Base-by-base conservation (phyloP, 805 yeast genomes). In the Yarrowia bubula region DNA sequence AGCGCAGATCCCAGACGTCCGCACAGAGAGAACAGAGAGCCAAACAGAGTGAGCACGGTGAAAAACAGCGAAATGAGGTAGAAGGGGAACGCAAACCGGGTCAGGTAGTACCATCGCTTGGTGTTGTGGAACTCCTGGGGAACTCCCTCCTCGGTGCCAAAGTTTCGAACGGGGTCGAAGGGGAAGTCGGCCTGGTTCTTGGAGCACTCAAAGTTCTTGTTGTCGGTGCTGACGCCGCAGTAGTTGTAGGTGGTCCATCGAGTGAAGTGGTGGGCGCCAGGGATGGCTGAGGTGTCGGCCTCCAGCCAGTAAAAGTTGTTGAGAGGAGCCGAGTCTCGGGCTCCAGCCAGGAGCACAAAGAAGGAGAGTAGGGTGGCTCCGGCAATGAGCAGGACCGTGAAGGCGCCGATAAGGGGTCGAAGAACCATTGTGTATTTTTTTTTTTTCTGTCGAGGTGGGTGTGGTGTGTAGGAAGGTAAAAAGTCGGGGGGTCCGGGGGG, bases 231-330 rank as follows among this genome's bases (percentile, higher is more conserved):
- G 33, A 80, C 81, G 68, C 82, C 80, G 71, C 86, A 83, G 60
- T 81, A 80, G 68, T 87, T 86, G 83, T 93, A 92, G 75, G 84
- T 84, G 10, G 92, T 88, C 97, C 97, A 92, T 71, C 92, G 85
- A 2, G 90, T 79, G 14, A 75, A 73, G 77, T 65, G 76, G 74
- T 69, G 80, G 14, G 77, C 75, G 47, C 76, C 73, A 17, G 75
- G 71, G 66, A 87, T 83, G 44, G 74, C 76, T 4, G 83, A 72
- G 58, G 97, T 91, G 71, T 86, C 87, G 32, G 91, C 96, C 72
- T 85, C 80, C 46, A 92, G 73, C 92, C 95, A 91, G 78, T 88
- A 92, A 76, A 90, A 88, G 66, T 80, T 76, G 71, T 83, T 82
- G 71, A 90, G 74, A 5, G 88, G 83, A 47, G 84, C 80, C 44